Base-by-base conservation (phyloP, 768 basidiomycete genomes). In the Exidia glandulosa region DNA sequence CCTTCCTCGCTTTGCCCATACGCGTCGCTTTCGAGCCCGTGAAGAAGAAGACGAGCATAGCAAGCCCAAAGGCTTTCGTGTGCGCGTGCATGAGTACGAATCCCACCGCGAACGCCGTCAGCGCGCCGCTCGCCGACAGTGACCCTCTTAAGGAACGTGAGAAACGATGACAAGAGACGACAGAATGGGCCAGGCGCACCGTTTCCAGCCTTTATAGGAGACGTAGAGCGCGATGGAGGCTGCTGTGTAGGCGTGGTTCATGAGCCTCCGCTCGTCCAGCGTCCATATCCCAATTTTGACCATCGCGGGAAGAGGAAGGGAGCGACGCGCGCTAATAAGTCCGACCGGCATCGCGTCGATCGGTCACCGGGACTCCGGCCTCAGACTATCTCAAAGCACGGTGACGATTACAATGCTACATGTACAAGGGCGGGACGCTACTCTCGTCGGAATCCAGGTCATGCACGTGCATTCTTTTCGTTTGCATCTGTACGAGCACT, bases 1-100 rank as follows among this genome's bases (percentile, higher is more conserved):
- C 79, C 69, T 96, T 97, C 57, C 77, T 75, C 57, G 81, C 75
- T 72, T 86, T 93, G 59, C 91, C 86, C 62, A 86, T 88, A 72
- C 92, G 94, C 2, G 94, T 96, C 0, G 93, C 93, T 54, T 81
- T 79, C 62, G 88, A 88, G 3, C 86, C 94, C 0, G 83, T 66
- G 32, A 94, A 73, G 70, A 96, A 94, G 70, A 94, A 89, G 0
- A 80, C 81, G 60, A 92, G 78, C 60, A 94, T 75, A 1, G 83
- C 74, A 12, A 80, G 70, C 16, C 86, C 88, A 66, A 90, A 86
- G 0, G 81, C 79, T 47, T 79, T 76, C 36, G 85, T 75, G 9
- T 79, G 84, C n/a, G 83, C 82, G 16, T 84, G 77, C 71, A 97
- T 77, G 69, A 85, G 83, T 4, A 79, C 65, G 68, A 87, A 85